Conservation (phyloP, 139 green algal genomes). For the Coccomyxa sp. region DNA sequence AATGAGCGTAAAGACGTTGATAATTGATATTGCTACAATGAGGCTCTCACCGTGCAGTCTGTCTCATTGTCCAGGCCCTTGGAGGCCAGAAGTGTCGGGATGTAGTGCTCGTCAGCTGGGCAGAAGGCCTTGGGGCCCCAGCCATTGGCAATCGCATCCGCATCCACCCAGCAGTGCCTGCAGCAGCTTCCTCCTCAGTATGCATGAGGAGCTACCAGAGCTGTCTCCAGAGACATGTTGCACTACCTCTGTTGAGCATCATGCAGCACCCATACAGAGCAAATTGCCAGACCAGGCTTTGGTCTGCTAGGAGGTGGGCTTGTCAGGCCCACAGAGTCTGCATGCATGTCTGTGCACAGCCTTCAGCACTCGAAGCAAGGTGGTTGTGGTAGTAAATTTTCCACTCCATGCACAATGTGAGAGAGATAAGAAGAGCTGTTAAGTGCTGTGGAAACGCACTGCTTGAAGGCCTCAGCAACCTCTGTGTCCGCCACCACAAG, state of each 20-base stretch:
- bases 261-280: neutral
- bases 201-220: too few species aligned
- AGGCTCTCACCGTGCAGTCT: constrained; percentile 13
- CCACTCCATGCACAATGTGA: too few species aligned
- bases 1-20: too few species aligned
- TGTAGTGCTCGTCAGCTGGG: constrained; percentile 37
- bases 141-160: neutral
- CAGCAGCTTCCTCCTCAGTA: too few species aligned
- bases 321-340: neutral
- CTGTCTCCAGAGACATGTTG: too few species aligned
- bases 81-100: constrained; percentile 31
- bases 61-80: constrained; percentile 7
- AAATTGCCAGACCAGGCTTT: neutral
- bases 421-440: too few species aligned
- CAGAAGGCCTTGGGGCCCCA: constrained; percentile 12
- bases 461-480: neutral
- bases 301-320: neutral
- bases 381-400: neutral
- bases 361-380: neutral
- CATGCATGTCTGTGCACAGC: neutral
- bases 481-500: neutral
- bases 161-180: constrained; percentile 21
- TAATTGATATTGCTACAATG: neutral
- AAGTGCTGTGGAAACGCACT: neutral
- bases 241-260: neutral